Conservation (phyloP, 306 rosid genomes). For the Pterocarpus macrocarpus region DNA sequence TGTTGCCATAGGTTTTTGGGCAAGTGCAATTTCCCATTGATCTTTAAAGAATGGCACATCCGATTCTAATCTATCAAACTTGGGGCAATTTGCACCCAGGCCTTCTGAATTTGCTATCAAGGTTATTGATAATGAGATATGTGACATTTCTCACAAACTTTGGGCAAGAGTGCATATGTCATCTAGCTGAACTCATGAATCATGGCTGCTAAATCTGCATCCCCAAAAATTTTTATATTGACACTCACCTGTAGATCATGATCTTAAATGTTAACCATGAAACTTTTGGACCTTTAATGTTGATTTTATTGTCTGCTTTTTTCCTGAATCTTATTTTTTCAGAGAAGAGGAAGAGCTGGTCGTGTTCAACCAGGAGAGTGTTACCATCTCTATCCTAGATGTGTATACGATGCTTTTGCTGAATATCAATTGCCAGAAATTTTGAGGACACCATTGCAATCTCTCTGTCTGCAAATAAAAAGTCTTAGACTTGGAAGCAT, state of each 20-base stretch:
- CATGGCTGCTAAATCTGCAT: background rate
- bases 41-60: background rate
- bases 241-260: constrained; percentile 16
- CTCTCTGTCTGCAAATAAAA: constrained; percentile 96
- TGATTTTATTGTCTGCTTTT: constrained; percentile 30
- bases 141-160: constrained; percentile 20
- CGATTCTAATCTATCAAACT: background rate
- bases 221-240: background rate
- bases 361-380: constrained; percentile 97
- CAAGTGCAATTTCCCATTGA: background rate
- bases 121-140: background rate
- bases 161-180: background rate
- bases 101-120: background rate
- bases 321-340: constrained; percentile 37
- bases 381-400: constrained; percentile 91
- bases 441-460: constrained; percentile 95
- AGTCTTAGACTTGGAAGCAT: constrained; percentile 95
- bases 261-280: constrained; percentile 28
- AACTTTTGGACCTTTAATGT: constrained; percentile 25
- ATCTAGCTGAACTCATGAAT: background rate
- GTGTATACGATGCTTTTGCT: constrained; percentile 82
- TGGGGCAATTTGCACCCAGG: constrained; percentile 2
- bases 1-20: too few relatives aligned
- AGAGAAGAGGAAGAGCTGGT: constrained; percentile 99
- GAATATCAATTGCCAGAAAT: constrained; percentile 97